These are phyloP conservation scores for Aspergillus sp. DNA, from an alignment of 2,329 filamentous ascomycete genomes.

Conservation along the genomic window DNA sequence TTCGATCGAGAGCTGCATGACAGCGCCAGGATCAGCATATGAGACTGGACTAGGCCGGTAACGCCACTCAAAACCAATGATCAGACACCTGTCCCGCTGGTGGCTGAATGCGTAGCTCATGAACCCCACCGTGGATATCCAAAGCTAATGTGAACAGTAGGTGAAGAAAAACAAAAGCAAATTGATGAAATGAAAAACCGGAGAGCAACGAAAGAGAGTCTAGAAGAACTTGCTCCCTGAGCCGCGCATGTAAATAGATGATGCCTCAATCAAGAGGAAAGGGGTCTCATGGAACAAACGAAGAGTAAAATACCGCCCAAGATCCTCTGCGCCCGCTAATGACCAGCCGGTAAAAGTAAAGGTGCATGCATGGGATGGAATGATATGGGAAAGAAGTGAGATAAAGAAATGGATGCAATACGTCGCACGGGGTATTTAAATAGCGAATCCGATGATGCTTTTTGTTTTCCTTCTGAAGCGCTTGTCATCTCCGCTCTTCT, in stretches of 20 bases:
- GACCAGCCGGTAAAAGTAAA: constrained; percentile 35
- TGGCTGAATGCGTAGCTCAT: constrained; percentile 19
- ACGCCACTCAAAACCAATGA: constrained; percentile 11
- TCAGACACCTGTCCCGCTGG: constrained; percentile 19
- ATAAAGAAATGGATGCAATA: constrained; percentile 17
- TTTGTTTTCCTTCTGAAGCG: background rate
- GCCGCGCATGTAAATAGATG: constrained; percentile 2
- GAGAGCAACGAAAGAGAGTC: background rate
- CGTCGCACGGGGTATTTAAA: constrained; percentile 19
- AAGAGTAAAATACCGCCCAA: constrained; percentile 34
- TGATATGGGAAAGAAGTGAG: constrained; percentile 13
- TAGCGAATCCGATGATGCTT: constrained; percentile 8
- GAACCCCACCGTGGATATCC: constrained; percentile 19
- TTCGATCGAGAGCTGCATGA: background rate
- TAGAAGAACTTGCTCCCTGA: background rate
- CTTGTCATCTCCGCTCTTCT: constrained; percentile 2
- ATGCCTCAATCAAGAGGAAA: constrained; percentile 7
- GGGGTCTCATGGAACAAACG: constrained; percentile 15
- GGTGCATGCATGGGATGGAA: constrained; percentile 26
- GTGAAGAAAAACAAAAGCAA: background rate
- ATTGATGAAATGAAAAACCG: background rate
- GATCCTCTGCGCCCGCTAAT: constrained; percentile 43
- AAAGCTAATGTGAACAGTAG: constrained; percentile 13
- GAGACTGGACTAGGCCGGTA: constrained; percentile 5
- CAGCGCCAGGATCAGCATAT: background rate